These are phyloP conservation scores for Cryphonectria nitschkei DNA, from an alignment of 2,329 filamentous ascomycete species.

Conservation along the genomic window DNA sequence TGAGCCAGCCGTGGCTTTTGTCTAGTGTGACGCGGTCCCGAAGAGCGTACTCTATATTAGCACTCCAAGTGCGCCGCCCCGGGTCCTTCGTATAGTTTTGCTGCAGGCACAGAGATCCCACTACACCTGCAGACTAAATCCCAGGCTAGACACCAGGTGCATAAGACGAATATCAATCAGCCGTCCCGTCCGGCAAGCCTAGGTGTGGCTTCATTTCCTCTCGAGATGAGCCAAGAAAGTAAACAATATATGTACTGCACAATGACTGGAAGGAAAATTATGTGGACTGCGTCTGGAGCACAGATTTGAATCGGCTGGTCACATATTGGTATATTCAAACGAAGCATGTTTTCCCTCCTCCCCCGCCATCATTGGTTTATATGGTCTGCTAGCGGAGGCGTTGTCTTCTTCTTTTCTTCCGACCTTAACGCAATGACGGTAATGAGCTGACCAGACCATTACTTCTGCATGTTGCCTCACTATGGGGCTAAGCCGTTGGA, in stretches of 20 bases:
- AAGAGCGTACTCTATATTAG: background rate
- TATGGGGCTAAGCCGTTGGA: background rate
- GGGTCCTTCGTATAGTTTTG: background rate
- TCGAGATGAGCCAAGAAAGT: background rate
- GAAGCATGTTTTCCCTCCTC: background rate
- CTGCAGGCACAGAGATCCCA: background rate
- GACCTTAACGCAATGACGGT: background rate
- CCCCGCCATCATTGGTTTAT: background rate
- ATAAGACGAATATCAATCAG: background rate
- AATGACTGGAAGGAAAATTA: constrained; percentile 5
- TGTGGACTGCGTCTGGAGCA: background rate
- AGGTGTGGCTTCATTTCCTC: background rate
- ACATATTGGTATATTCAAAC: background rate
- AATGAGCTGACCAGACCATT: background rate
- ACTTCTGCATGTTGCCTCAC: constrained; percentile 15
- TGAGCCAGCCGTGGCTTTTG: background rate
- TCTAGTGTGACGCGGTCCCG: background rate
- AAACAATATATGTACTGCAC: background rate
- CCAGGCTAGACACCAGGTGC: background rate
- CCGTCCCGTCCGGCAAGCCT: background rate
- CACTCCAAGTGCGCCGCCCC: background rate
- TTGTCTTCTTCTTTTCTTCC: background rate
- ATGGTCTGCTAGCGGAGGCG: background rate
- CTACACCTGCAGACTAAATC: background rate
- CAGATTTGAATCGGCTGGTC: background rate